These are phyloP conservation scores for Tritrichomonas foetus DNA, from an alignment of 208 protist genomes.

Conservation along the genomic window DNA sequence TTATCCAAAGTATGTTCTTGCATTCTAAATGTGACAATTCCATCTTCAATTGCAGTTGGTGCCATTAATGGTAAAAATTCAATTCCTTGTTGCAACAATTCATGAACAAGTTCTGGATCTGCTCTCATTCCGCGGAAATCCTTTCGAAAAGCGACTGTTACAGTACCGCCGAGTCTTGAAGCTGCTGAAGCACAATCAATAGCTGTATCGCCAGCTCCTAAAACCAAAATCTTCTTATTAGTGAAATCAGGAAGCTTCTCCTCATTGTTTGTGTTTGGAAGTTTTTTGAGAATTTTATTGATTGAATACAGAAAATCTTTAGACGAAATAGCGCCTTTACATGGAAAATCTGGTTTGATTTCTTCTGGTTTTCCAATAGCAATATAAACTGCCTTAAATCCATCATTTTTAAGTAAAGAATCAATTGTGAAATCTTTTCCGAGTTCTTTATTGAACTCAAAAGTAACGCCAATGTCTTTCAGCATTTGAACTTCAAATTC, in stretches of 20 bases:
- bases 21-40: slow-evolving; percentile 52
- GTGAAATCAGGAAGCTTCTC: slow-evolving; percentile 59
- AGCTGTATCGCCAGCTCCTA: slow-evolving; percentile 77
- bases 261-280: slow-evolving; percentile 59
- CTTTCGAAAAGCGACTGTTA: slow-evolving; percentile 67
- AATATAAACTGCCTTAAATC: slow-evolving; percentile 70
- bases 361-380: slow-evolving; percentile 63
- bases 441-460: slow-evolving; percentile 48
- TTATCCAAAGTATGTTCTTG: slow-evolving; percentile 67
- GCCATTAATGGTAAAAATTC: slow-evolving; percentile 66
- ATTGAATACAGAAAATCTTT: slow-evolving; percentile 67
- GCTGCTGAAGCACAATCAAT: slow-evolving; percentile 70
- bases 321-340: slow-evolving; percentile 66
- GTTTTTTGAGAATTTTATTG: slow-evolving; percentile 58
- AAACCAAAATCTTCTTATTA: slow-evolving; percentile 69
- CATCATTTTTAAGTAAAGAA: slow-evolving; percentile 61
- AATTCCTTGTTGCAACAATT: slow-evolving; percentile 62
- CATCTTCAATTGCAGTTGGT: background rate
- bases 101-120: slow-evolving; percentile 63
- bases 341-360: background rate
- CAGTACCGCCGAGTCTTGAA: slow-evolving; percentile 66
- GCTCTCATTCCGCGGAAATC: slow-evolving; percentile 68
- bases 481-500: slow-evolving; percentile 70
- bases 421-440: slow-evolving; percentile 66
- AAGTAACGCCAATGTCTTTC: slow-evolving; percentile 71